phyloP scores from a whole-genome alignment of 768 basidiomycete species.

The Lactarius vividus region DNA sequence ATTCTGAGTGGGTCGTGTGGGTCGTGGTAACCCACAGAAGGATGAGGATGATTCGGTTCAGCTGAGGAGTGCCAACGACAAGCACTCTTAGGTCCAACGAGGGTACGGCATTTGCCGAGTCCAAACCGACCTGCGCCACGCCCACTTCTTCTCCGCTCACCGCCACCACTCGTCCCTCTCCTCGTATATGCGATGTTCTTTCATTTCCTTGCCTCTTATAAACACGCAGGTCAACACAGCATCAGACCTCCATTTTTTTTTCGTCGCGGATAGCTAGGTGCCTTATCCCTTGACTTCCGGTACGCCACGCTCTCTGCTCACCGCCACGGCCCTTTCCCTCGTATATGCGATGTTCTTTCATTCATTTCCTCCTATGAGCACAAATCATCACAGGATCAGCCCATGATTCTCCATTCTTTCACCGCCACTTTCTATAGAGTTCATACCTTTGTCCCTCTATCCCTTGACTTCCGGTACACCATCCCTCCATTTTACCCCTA shows the following conservation, averaged over 20 bases:
- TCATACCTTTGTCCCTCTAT: neutral
- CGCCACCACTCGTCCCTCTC: neutral
- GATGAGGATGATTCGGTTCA: slow-evolving; percentile 12
- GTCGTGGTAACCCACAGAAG: slow-evolving; percentile 28
- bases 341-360: neutral
- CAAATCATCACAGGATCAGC: neutral
- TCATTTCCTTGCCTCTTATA: neutral
- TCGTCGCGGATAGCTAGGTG: no score
- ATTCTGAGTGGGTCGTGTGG: slow-evolving; percentile 21
- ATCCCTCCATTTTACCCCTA: slow-evolving; percentile 52
- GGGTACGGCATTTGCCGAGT: slow-evolving; percentile 18
- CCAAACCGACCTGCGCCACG: neutral
- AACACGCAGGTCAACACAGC: neutral
- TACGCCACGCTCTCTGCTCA: neutral
- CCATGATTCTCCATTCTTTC: neutral
- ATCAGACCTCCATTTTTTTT: no score
- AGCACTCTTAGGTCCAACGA: slow-evolving; percentile 11
- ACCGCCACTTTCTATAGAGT: neutral
- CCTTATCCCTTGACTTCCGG: no score
- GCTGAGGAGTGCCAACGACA: slow-evolving; percentile 21
- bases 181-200: neutral
- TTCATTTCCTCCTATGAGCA: neutral
- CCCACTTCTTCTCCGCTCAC: neutral
- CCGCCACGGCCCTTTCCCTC: neutral
- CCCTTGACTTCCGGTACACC: slow-evolving; percentile 45